These are phyloP conservation scores for Ceratocystiopsis minuta DNA, from an alignment of 2,329 filamentous ascomycete species.

Conservation along the genomic window DNA sequence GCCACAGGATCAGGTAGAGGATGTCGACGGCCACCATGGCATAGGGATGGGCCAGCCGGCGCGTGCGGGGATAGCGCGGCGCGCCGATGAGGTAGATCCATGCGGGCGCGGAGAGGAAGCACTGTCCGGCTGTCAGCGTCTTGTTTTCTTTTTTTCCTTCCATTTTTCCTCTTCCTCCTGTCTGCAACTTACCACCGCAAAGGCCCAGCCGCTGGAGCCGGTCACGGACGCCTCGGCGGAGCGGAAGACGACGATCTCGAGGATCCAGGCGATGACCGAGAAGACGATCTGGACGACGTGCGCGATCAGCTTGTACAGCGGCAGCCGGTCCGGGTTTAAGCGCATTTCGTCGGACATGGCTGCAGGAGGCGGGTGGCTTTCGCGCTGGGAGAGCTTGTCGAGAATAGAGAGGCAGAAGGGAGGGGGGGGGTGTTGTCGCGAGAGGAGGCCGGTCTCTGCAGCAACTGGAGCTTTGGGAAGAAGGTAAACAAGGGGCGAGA, in stretches of 20 bases:
- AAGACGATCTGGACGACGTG: conserved; percentile 37
- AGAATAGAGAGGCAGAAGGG: not conserved
- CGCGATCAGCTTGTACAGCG: conserved; percentile 36
- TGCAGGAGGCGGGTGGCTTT: not conserved
- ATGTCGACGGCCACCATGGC: conserved; percentile 41
- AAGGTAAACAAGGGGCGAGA: not conserved
- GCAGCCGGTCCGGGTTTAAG: conserved; percentile 34
- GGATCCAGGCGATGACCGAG: conserved; percentile 36
- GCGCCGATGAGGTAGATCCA: conserved; percentile 49
- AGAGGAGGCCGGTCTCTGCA: not conserved
- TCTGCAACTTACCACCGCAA: conserved; percentile 35
- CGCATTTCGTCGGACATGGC: conserved; percentile 29
- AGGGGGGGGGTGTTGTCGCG: no score
- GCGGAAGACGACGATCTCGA: conserved; percentile 42
- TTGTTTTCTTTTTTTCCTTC: not conserved
- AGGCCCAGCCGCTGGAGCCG: conserved; percentile 44
- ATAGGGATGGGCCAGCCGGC: conserved; percentile 42
- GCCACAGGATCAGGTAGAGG: conserved; percentile 43
- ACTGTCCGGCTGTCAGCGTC: conserved; percentile 24
- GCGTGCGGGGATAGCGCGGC: conserved; percentile 43
- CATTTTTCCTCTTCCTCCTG: no score
- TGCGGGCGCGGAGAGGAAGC: conserved; percentile 44
- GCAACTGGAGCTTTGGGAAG: not conserved
- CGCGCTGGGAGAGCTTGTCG: not conserved
- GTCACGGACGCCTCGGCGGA: conserved; percentile 29